phyloP scores from a whole-genome alignment of 495 filamentous ascomycete genomes.

The Penicillium bialowiezense region DNA sequence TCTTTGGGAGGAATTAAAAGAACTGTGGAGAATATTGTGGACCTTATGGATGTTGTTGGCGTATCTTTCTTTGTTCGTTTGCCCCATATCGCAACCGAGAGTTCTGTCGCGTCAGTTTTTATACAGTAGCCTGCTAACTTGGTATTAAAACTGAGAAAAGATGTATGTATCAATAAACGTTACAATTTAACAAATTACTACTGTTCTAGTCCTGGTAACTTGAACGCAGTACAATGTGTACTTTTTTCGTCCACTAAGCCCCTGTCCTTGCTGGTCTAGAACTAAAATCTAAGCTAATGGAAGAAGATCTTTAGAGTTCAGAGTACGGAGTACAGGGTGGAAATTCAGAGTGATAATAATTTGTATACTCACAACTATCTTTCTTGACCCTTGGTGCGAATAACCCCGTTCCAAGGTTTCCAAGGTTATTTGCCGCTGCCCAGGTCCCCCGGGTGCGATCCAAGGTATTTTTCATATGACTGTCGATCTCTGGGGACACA shows the following conservation, averaged over 20 bases:
- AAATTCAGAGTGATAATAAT: no score
- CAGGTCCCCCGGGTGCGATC: no score
- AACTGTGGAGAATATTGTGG: conserved; percentile 6
- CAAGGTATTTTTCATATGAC: no score
- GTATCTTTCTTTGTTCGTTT: conserved; percentile 6
- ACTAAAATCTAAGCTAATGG: no score
- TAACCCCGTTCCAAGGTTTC: no score
- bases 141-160: neutral
- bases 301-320: no score
- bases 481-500: no score
- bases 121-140: neutral
- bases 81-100: neutral
- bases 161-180: conserved; percentile 1
- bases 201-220: neutral
- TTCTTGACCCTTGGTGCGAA: neutral
- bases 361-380: neutral
- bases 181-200: conserved; percentile 4
- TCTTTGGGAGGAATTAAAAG: neutral
- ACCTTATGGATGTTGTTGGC: no score
- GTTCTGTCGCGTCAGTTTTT: neutral
- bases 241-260: neutral
- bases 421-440: no score
- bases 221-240: neutral
- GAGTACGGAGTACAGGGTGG: no score
- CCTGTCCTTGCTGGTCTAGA: no score